Base-by-base conservation (phyloP, 2,329 filamentous ascomycete species). In the Fusarium ramigenum region DNA sequence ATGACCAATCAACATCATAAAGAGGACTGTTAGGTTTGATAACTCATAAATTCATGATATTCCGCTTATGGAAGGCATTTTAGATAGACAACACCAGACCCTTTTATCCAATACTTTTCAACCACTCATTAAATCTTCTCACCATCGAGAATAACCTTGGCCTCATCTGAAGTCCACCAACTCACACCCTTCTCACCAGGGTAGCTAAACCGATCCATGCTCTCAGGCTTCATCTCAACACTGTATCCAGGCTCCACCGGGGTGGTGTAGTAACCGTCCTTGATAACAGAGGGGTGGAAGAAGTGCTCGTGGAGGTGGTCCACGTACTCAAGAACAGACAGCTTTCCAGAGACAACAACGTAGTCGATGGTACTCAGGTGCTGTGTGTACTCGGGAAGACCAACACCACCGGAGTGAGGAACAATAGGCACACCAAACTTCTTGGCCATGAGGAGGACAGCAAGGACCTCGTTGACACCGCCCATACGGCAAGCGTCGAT, bases 271-370 rank as follows among this genome's bases (percentile, higher is more conserved):
- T 94, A 96, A 8, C 95, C 95, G 75, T 95, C 91, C 83, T 91
- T 90, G 78, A 97, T 94, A 63, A 92, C 88, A 5, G 91, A 89
- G 2, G 95, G 95, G 82, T 97, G 89, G 79, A 94, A 85, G 82
- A 97, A 97, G 84, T 97, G 95, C 87, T 97, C 95, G 83, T 97
- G 95, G 79, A 97, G 84, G 83, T 97, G 94, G 81, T 97, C 95
- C 30, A 97, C 94, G 82, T 95, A 97, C 86, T 98, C 95, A 64
- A 97, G 85, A 52, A 97, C 90, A 30, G 91, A 93, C 79, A 91
- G 88, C 87, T 95, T 93, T 23, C 93, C 95, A 69, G 88, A 92
- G 3, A 97, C 94, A 49, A 92, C 92, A 7, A 97, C 93, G 78
- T 97, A 97, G 83, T 98, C 95, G 75, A 98, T 96, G 19, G 94